Conservation (phyloP, 768 basidiomycete genomes). For the Gelatoporia subvermispora region DNA sequence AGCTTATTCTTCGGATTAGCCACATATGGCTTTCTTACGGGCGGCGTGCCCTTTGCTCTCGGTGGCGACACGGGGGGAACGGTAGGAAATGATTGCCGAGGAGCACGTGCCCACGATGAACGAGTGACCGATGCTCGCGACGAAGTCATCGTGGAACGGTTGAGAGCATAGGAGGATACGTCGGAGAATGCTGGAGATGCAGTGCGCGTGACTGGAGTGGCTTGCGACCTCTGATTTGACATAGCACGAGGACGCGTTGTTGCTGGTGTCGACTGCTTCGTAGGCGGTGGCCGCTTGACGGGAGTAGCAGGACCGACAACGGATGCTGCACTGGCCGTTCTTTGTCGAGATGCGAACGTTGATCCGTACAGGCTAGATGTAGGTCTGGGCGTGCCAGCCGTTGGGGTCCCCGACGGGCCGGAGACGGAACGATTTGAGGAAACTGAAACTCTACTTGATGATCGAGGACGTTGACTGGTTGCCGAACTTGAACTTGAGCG, state of each 20-base stretch:
- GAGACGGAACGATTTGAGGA: slow-evolving; percentile 64
- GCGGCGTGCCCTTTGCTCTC: slow-evolving; percentile 31
- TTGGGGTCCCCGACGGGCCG: slow-evolving; percentile 49
- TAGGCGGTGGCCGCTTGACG: slow-evolving; percentile 28
- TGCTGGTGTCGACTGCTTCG: slow-evolving; percentile 26
- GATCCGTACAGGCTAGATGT: slow-evolving; percentile 39
- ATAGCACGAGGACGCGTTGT: slow-evolving; percentile 36
- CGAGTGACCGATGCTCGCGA: slow-evolving; percentile 46
- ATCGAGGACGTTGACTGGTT: slow-evolving; percentile 34
- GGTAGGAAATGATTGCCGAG: slow-evolving; percentile 53
- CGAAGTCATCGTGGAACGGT: slow-evolving; percentile 39
- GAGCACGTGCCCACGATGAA: slow-evolving; percentile 67
- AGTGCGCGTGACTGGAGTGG: slow-evolving; percentile 27
- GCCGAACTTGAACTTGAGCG: slow-evolving; percentile 47
- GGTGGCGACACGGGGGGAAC: slow-evolving; percentile 41
- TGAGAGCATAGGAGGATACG: slow-evolving; percentile 45
- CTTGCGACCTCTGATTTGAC: slow-evolving; percentile 29
- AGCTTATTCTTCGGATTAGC: slow-evolving; percentile 89
- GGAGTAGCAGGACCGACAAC: slow-evolving; percentile 28
- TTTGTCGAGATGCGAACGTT: slow-evolving; percentile 81
- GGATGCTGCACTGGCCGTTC: slow-evolving; percentile 60
- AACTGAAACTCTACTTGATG: slow-evolving; percentile 55
- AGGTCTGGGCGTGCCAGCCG: slow-evolving; percentile 13
- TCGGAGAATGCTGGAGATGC: slow-evolving; percentile 65
- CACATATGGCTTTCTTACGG: slow-evolving; percentile 65